Conservation (phyloP, 1,284 basidiomycete genomes). For the Cronartium quercuum region DNA sequence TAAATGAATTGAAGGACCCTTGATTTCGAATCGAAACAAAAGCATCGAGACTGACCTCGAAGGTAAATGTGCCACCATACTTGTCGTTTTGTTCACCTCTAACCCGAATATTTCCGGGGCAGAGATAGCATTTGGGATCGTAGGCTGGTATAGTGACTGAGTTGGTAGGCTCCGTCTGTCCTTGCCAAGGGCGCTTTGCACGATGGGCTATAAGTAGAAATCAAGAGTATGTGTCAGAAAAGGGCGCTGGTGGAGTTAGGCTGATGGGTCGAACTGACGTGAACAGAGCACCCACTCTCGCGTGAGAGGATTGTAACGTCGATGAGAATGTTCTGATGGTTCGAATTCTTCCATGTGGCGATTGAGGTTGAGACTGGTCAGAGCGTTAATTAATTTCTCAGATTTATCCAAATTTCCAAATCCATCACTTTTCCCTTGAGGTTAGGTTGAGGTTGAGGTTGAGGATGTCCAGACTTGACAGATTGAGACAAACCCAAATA, state of each 20-base stretch:
- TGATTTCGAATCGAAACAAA: background rate
- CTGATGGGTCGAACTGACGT: constrained; percentile 40
- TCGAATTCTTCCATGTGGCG: constrained; percentile 5
- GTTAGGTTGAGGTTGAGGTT: too few species aligned
- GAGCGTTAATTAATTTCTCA: background rate
- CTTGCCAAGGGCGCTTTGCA: constrained; percentile 73
- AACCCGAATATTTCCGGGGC: constrained; percentile 77
- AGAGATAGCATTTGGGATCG: constrained; percentile 79
- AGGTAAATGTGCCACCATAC: constrained; percentile 62
- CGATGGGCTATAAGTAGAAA: constrained; percentile 43
- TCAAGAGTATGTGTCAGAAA: constrained; percentile 50
- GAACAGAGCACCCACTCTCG: constrained; percentile 58
- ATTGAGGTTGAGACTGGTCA: background rate
- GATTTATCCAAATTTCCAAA: background rate
- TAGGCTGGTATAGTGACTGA: constrained; percentile 57
- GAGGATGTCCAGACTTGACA: too few species aligned
- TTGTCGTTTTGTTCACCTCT: constrained; percentile 65
- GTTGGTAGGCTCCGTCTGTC: constrained; percentile 67
- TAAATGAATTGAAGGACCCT: background rate
- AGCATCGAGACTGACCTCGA: constrained; percentile 50
- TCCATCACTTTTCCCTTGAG: background rate
- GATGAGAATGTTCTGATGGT: constrained; percentile 19
- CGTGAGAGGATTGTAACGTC: constrained; percentile 49
- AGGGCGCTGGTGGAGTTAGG: constrained; percentile 49
- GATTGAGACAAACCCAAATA: too few species aligned